Conservation (phyloP, 257 asterid genomes). For the Henckelia pumila region DNA sequence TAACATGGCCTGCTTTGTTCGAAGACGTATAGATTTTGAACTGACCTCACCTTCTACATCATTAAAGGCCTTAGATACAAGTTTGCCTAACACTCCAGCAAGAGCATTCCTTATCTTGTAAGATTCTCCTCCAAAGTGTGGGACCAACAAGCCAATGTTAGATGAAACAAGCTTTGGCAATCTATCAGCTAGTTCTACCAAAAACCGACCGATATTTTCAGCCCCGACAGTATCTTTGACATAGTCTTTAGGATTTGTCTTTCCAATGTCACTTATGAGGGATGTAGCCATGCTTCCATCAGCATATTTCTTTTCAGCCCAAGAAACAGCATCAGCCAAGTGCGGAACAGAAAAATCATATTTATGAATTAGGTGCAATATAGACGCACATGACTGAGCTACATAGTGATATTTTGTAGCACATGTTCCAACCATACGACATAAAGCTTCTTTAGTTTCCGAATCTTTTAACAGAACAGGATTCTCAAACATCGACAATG, state of each 20-base stretch:
- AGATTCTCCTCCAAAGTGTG: constrained; percentile 96
- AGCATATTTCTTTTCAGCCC: constrained; percentile 74
- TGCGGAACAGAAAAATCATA: constrained; percentile 72
- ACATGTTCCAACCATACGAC: constrained; percentile 87
- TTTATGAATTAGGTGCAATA: constrained; percentile 81
- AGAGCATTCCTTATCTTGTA: constrained; percentile 96
- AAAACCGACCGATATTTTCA: constrained; percentile 89
- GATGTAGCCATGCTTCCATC: constrained; percentile 84
- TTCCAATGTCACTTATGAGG: constrained; percentile 85
- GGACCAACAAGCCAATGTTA: constrained; percentile 84
- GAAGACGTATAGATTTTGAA: constrained; percentile 76
- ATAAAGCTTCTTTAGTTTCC: constrained; percentile 71
- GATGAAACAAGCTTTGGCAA: constrained; percentile 78
- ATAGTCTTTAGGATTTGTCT: constrained; percentile 75
- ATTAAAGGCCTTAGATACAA: constrained; percentile 79
- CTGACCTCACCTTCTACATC: constrained; percentile 79
- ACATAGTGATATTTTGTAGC: constrained; percentile 81
- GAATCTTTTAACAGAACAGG: constrained; percentile 65
- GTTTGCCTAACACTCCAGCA: constrained; percentile 86
- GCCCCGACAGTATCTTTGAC: constrained; percentile 92
- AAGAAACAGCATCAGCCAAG: constrained; percentile 84
- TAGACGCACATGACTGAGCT: constrained; percentile 87
- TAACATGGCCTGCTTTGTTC: constrained; percentile 95
- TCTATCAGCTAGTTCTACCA: constrained; percentile 80
- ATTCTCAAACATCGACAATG: constrained; percentile 74